Percentiles rank a stretch among this genome's conserved stretches.
Evolutionary conservation across 2,329 filamentous ascomycete species (phyloP).

Genomic region (Neonectria neomacrospora): DNA sequence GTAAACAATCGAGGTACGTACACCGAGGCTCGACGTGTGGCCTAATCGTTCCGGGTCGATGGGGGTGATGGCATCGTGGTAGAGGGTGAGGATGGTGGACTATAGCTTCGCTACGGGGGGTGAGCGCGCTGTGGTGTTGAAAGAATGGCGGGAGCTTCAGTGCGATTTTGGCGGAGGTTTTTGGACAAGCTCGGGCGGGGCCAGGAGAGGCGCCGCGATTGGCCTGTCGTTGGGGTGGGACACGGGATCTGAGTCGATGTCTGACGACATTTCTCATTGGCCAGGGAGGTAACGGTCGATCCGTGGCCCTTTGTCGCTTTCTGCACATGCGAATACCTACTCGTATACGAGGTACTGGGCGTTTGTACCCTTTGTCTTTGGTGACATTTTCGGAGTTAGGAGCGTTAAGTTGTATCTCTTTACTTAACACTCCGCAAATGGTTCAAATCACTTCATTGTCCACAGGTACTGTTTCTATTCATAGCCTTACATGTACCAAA

Average conservation of each 20-base stretch:
- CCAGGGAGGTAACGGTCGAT: not conserved
- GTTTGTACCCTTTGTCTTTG: too few relatives aligned
- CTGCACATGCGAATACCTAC: not conserved
- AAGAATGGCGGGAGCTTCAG: slow-evolving; percentile 23
- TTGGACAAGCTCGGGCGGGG: slow-evolving; percentile 20
- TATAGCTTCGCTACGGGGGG: slow-evolving; percentile 12
- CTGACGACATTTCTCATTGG: not conserved
- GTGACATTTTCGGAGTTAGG: too few relatives aligned
- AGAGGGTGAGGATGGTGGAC: slow-evolving; percentile 2
- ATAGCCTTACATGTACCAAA: too few relatives aligned
- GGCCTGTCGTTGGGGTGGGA: slow-evolving; percentile 1
- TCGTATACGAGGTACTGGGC: too few relatives aligned
- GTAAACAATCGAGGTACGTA: not conserved
- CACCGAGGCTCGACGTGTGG: not conserved
- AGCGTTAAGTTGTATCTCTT: too few relatives aligned
- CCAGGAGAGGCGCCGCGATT: not conserved
- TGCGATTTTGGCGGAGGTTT: slow-evolving; percentile 2
- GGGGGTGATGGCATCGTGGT: slow-evolving; percentile 17
- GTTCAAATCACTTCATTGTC: too few relatives aligned
- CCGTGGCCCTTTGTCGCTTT: not conserved
- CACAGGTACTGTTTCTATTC: too few relatives aligned
- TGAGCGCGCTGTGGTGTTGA: slow-evolving; percentile 23
- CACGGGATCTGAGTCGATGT: not conserved
- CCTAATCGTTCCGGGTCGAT: slow-evolving; percentile 3
- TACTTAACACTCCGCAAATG: too few relatives aligned